Evolutionary conservation across 305 asterid genomes (phyloP).

Genomic region (Nicotiana rustica): DNA sequence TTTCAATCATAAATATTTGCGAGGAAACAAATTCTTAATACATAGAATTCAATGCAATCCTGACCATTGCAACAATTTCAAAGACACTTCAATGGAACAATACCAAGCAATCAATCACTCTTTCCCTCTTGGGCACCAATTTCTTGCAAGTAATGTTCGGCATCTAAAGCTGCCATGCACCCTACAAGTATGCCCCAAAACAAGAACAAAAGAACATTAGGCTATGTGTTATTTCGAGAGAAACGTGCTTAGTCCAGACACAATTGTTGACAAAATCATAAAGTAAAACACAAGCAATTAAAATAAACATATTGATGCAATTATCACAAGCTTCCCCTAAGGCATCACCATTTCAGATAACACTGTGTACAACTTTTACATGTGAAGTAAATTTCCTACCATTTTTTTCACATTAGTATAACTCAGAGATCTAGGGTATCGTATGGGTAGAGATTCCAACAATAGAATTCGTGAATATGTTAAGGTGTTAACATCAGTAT

Average conservation of each 20-base stretch:
- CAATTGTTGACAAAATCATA: neutral
- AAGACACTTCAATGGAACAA: conserved; percentile 39
- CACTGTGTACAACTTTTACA: neutral
- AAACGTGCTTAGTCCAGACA: neutral
- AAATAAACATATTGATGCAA: neutral
- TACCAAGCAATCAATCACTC: conserved; percentile 66
- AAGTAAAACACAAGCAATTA: neutral
- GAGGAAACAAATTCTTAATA: conserved; percentile 22
- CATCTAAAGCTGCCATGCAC: conserved; percentile 98
- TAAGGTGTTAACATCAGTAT: neutral
- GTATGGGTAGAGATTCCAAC: conserved; percentile 5
- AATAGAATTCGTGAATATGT: neutral
- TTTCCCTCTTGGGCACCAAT: conserved; percentile 90
- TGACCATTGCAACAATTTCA: conserved; percentile 33
- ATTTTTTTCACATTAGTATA: neutral
- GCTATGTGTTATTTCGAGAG: neutral
- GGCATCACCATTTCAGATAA: neutral
- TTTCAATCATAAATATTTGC: conserved; percentile 3
- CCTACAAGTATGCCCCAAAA: conserved; percentile 54
- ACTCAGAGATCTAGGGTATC: neutral
- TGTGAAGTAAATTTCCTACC: neutral
- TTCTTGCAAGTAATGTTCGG: conserved; percentile 95
- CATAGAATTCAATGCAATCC: conserved; percentile 16
- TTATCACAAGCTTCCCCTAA: neutral
- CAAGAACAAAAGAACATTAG: neutral